Conservation (phyloP, 2,329 filamentous ascomycete genomes). For the Fusarium sororula region DNA sequence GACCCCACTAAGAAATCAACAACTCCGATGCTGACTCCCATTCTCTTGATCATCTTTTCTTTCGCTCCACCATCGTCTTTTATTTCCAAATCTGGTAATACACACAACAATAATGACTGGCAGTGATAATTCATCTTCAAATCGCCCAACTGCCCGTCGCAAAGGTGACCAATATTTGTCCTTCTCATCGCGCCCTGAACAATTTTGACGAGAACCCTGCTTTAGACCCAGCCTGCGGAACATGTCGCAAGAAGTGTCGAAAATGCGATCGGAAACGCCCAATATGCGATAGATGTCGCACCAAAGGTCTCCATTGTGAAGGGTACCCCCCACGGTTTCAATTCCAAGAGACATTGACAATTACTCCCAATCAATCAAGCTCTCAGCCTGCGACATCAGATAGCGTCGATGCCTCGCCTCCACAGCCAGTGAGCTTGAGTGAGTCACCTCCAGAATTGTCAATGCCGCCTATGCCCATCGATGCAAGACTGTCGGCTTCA, state of each 20-base stretch:
- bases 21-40: background rate
- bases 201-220: background rate
- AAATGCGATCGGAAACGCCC: slow-evolving; percentile 45
- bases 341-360: slow-evolving; percentile 35
- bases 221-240: slow-evolving; percentile 44
- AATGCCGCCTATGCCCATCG: fast-evolving
- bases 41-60: background rate
- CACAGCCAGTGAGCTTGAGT: background rate
- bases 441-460: background rate
- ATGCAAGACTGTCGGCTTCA: background rate
- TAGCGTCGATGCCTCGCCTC: background rate
- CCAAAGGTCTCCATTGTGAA: slow-evolving; percentile 45
- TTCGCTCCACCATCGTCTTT: background rate
- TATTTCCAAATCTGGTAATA: slow-evolving; percentile 1
- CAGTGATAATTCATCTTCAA: background rate
- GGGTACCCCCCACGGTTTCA: slow-evolving; percentile 44
- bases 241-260: slow-evolving; percentile 46
- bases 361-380: fast-evolving
- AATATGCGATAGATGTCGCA: slow-evolving; percentile 41
- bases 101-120: slow-evolving; percentile 15
- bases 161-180: slow-evolving; percentile 13
- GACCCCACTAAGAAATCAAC: background rate
- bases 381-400: background rate
- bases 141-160: slow-evolving; percentile 29
- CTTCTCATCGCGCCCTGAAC: fast-evolving